These are phyloP conservation scores for Tricholoma sp. DNA, from an alignment of 768 basidiomycete species.

Conservation along the genomic window DNA sequence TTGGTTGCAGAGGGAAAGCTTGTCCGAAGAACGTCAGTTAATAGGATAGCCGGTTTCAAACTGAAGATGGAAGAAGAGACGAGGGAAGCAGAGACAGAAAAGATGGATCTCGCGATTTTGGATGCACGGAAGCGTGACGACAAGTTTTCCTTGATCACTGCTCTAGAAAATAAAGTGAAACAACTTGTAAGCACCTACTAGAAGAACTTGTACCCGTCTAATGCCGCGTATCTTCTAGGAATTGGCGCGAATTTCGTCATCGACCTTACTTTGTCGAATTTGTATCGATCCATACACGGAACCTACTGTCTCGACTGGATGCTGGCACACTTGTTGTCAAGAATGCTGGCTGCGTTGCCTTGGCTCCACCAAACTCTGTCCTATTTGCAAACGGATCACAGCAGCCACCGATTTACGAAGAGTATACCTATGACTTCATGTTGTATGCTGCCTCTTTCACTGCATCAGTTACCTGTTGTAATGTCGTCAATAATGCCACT, in stretches of 20 bases:
- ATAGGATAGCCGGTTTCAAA: constrained; percentile 18
- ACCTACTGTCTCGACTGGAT: constrained; percentile 76
- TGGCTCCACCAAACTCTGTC: constrained; percentile 76
- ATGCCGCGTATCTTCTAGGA: constrained; percentile 30
- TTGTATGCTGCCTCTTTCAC: constrained; percentile 1
- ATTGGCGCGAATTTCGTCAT: constrained; percentile 34
- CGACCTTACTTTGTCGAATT: constrained; percentile 61
- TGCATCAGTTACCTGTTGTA: background rate
- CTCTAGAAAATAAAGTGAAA: constrained; percentile 58
- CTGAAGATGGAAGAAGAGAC: constrained; percentile 35
- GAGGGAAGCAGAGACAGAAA: constrained; percentile 38
- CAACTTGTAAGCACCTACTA: constrained; percentile 37
- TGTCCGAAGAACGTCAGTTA: constrained; percentile 20
- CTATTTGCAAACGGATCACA: constrained; percentile 85
- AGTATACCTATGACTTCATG: constrained; percentile 53
- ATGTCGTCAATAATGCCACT: background rate
- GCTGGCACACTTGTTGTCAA: constrained; percentile 83
- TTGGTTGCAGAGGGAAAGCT: constrained; percentile 50
- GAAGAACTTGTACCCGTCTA: background rate
- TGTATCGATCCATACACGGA: constrained; percentile 76
- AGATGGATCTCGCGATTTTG: constrained; percentile 44
- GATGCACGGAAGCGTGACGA: constrained; percentile 46
- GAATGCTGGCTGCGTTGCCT: constrained; percentile 84
- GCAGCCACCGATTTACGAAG: constrained; percentile 68
- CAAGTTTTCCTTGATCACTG: constrained; percentile 40